Percentiles rank a stretch among this genome's conserved stretches.
Evolutionary conservation across 805 yeast species (phyloP).

Genomic region (Myxozyma lipomycoides): DNA sequence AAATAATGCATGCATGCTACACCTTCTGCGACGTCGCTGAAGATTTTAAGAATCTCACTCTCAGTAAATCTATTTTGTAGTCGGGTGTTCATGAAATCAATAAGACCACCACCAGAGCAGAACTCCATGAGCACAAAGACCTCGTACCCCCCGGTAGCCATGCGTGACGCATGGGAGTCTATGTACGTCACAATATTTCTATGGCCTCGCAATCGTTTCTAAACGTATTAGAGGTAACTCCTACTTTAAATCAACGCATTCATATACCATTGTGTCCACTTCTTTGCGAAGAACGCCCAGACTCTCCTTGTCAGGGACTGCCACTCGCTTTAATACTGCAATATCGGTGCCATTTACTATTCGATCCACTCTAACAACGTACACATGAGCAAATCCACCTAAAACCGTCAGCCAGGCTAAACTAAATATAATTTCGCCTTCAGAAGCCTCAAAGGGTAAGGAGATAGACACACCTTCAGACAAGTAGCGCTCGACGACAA

Average conservation of each 20-base stretch:
- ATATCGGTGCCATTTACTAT: slow-evolving; percentile 48
- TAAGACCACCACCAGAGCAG: slow-evolving; percentile 79
- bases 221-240: too few relatives aligned
- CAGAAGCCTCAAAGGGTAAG: too few relatives aligned
- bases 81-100: slow-evolving; percentile 83
- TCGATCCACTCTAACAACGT: slow-evolving; percentile 68
- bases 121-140: slow-evolving; percentile 89
- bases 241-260: too few relatives aligned
- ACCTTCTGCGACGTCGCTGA: slow-evolving; percentile 76
- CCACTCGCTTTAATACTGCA: slow-evolving; percentile 91
- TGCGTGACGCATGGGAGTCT: slow-evolving; percentile 89
- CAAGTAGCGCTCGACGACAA: slow-evolving; percentile 63
- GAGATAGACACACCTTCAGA: slow-evolving; percentile 55
- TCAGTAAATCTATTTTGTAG: slow-evolving; percentile 74
- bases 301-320: slow-evolving; percentile 84
- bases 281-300: slow-evolving; percentile 83
- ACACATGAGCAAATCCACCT: slow-evolving; percentile 92
- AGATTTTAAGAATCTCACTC: slow-evolving; percentile 72
- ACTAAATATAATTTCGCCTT: too few relatives aligned
- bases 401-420: too few relatives aligned
- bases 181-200: slow-evolving; percentile 81
- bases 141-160: slow-evolving; percentile 60
- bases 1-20: slow-evolving; percentile 79
- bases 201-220: slow-evolving; percentile 70
- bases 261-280: slow-evolving; percentile 79